Evolutionary conservation across 176 grass and related monocot genomes (phyloP).

Genomic region (Avena sativa): DNA sequence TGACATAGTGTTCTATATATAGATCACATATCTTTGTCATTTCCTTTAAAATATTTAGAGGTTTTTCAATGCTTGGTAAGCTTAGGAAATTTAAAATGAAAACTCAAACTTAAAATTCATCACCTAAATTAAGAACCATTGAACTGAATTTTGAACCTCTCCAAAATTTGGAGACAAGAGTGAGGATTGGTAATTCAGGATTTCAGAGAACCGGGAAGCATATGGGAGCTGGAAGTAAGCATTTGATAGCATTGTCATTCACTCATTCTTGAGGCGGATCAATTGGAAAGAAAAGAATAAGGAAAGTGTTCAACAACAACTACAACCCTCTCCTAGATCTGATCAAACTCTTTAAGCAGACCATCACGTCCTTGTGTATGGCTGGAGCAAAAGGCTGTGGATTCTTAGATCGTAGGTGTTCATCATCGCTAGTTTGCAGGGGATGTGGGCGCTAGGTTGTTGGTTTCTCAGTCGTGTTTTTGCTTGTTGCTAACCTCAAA

Average conservation of each 20-base stretch:
- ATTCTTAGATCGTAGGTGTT: neutral
- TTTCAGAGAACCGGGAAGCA: neutral
- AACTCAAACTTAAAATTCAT: neutral
- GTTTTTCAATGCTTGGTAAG: conserved; percentile 6
- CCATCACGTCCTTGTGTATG: neutral
- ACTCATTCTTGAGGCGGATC: neutral
- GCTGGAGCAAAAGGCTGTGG: neutral
- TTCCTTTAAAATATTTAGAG: conserved; percentile 1
- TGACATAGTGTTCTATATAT: neutral
- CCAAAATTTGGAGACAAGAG: neutral
- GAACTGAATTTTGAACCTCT: neutral
- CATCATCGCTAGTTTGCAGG: neutral
- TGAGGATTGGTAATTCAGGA: too few species aligned
- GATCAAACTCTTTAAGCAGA: neutral
- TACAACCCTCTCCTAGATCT: neutral
- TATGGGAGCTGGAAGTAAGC: neutral
- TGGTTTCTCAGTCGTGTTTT: neutral
- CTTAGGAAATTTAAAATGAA: neutral
- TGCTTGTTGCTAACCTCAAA: neutral
- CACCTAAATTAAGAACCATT: neutral
- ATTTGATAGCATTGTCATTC: neutral
- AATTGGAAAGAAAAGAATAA: conserved; percentile 7
- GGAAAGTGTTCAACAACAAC: neutral
- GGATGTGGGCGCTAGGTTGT: neutral
- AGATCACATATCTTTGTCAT: neutral